Percentiles rank a stretch among this genome's conserved stretches.
Conservation (phyloP, 2,329 filamentous ascomycete species). For the Monilinia laxa region DNA sequence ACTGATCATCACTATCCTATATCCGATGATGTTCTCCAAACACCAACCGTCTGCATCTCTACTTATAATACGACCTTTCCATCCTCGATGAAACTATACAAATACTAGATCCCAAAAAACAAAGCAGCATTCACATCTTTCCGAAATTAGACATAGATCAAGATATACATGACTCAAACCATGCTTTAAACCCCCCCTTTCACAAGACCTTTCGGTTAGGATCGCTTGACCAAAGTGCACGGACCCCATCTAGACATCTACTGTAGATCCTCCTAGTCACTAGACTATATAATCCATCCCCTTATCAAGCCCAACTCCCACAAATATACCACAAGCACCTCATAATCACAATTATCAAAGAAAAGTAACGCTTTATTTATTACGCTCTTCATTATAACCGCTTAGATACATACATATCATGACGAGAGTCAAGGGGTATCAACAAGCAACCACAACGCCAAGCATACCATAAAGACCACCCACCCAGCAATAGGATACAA, state of each 20-base stretch:
- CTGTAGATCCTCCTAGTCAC: neutral
- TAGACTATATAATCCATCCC: neutral
- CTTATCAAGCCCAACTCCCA: neutral
- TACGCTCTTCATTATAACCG: too few species aligned
- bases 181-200: neutral
- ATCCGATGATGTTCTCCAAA: neutral
- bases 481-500: too few species aligned
- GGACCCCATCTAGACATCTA: neutral
- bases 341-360: neutral
- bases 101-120: neutral
- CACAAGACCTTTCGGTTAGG: neutral
- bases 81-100: neutral
- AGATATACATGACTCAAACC: neutral
- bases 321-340: too few species aligned
- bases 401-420: too few species aligned
- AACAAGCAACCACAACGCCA: too few species aligned
- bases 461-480: too few species aligned
- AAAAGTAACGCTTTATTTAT: too few species aligned
- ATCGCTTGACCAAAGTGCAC: neutral
- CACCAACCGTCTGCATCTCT: neutral
- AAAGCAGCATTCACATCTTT: neutral
- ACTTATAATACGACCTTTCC: neutral
- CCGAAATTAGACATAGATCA: neutral
- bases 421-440: too few species aligned
- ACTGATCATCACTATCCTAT: neutral